A percentile compares a stretch with the other conserved stretches of the same genome.
phyloP scores from a whole-genome alignment of 2,329 filamentous ascomycete species.

The Beauveria medogensis region DNA sequence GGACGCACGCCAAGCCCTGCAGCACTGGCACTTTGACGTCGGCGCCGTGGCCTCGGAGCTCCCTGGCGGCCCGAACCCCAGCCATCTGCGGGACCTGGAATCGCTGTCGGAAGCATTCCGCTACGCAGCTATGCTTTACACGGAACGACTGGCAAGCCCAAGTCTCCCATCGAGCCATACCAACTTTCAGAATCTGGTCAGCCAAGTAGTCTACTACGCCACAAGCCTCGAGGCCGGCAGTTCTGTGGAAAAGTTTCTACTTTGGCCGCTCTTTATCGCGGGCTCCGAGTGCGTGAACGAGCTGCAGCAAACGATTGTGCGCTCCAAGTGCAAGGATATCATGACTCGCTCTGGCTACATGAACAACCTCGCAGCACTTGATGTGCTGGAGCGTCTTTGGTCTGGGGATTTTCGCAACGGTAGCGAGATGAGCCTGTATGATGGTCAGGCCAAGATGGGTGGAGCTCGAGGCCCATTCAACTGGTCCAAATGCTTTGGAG shows the following conservation, averaged over 20 bases:
- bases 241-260: constrained; percentile 74
- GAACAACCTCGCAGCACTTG: constrained; percentile 82
- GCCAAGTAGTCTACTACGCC: constrained; percentile 75
- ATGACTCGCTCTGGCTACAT: constrained; percentile 85
- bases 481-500: constrained; percentile 51
- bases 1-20: constrained; percentile 65
- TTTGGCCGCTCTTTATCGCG: constrained; percentile 88
- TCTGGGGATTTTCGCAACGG: constrained; percentile 39
- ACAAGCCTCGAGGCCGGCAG: constrained; percentile 65
- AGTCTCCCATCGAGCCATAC: constrained; percentile 62
- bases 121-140: constrained; percentile 81
- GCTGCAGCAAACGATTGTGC: constrained; percentile 69
- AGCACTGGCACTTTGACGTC: constrained; percentile 71
- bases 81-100: constrained; percentile 64
- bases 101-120: constrained; percentile 88
- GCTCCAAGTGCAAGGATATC: constrained; percentile 75
- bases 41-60: constrained; percentile 42
- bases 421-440: constrained; percentile 25
- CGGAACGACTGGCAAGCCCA: constrained; percentile 76
- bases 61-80: constrained; percentile 41
- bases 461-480: constrained; percentile 44
- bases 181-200: constrained; percentile 76
- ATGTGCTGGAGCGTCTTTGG: constrained; percentile 83
- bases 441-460: constrained; percentile 24
- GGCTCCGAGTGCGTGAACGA: constrained; percentile 84